Conservation (phyloP, 495 filamentous ascomycete species). For the Aspergillus bridgeri region DNA sequence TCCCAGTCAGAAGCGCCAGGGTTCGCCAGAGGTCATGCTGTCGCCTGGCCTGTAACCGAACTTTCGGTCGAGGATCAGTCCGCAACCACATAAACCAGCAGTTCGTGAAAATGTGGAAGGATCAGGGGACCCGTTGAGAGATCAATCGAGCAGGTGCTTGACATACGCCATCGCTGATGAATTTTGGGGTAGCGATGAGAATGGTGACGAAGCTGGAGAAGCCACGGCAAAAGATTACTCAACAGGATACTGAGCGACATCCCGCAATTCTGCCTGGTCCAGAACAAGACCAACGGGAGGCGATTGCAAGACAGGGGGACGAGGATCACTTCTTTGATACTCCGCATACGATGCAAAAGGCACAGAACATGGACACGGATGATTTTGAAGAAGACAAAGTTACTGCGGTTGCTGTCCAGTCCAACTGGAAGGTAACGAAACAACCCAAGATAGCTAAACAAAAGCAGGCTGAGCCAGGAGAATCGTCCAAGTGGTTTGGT, state of each 20-base stretch:
- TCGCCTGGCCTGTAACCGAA: conserved; percentile 1
- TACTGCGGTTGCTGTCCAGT: background rate
- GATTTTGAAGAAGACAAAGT: background rate
- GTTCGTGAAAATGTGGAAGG: background rate
- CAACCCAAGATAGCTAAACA: background rate
- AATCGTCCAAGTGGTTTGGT: background rate
- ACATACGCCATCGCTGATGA: conserved; percentile 1
- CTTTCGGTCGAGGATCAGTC: background rate
- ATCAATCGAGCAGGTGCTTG: conserved; percentile 3
- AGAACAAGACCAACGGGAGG: background rate
- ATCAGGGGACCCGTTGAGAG: background rate
- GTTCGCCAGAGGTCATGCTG: background rate
- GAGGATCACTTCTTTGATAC: conserved; percentile 2
- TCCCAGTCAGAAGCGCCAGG: background rate
- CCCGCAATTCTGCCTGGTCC: background rate
- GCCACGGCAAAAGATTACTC: background rate
- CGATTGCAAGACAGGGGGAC: background rate
- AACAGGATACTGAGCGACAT: conserved; percentile 1
- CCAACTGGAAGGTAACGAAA: background rate
- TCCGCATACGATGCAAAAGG: conserved; percentile 1
- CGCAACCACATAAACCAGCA: background rate
- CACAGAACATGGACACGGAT: background rate
- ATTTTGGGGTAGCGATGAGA: conserved; percentile 1
- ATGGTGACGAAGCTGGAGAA: background rate
- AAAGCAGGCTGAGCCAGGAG: background rate